These are phyloP conservation scores for Thermomyces lanuginosus DNA, from an alignment of 2,329 filamentous ascomycete genomes.

Conservation along the genomic window DNA sequence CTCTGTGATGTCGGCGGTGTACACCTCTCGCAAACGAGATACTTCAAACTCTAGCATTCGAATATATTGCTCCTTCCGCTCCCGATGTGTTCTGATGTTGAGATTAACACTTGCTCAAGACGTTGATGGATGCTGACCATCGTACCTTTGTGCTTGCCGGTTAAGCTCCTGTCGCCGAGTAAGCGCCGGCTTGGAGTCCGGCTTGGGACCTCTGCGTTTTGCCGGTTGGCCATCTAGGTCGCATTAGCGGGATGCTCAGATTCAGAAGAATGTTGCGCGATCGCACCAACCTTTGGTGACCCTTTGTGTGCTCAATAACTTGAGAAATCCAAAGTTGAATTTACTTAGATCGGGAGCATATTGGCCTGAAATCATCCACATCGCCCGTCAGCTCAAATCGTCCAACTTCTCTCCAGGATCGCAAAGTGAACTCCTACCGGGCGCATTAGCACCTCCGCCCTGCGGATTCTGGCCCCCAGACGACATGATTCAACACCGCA, in stretches of 20 bases:
- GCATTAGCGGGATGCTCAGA: slow-evolving; percentile 4
- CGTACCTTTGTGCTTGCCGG: slow-evolving; percentile 82
- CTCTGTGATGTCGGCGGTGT: slow-evolving; percentile 52
- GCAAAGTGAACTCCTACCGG: too few relatives aligned
- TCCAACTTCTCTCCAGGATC: too few relatives aligned
- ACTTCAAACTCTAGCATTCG: slow-evolving; percentile 87
- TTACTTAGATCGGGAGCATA: slow-evolving; percentile 4
- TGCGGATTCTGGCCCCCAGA: too few relatives aligned
- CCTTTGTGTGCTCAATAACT: slow-evolving; percentile 48
- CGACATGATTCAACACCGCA: too few relatives aligned
- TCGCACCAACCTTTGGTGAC: slow-evolving; percentile 44
- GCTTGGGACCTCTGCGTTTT: slow-evolving; percentile 86
- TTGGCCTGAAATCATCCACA: too few relatives aligned
- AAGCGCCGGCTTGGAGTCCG: slow-evolving; percentile 85
- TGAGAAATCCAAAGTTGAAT: slow-evolving; percentile 43
- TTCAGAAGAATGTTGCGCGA: slow-evolving; percentile 1
- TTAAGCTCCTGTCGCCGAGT: slow-evolving; percentile 89
- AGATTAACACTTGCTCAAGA: slow-evolving; percentile 4
- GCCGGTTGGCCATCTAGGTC: slow-evolving; percentile 60
- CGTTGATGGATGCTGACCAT: not conserved
- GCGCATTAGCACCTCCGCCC: too few relatives aligned
- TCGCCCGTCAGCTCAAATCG: too few relatives aligned
- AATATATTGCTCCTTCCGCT: slow-evolving; percentile 92
- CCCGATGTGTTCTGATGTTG: slow-evolving; percentile 65
- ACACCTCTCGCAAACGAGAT: slow-evolving; percentile 60